A percentile compares a stretch with the other conserved stretches of the same genome.
These are phyloP conservation scores for Colletotrichum shisoi DNA, from an alignment of 2,329 filamentous ascomycete genomes.

Conservation along the genomic window DNA sequence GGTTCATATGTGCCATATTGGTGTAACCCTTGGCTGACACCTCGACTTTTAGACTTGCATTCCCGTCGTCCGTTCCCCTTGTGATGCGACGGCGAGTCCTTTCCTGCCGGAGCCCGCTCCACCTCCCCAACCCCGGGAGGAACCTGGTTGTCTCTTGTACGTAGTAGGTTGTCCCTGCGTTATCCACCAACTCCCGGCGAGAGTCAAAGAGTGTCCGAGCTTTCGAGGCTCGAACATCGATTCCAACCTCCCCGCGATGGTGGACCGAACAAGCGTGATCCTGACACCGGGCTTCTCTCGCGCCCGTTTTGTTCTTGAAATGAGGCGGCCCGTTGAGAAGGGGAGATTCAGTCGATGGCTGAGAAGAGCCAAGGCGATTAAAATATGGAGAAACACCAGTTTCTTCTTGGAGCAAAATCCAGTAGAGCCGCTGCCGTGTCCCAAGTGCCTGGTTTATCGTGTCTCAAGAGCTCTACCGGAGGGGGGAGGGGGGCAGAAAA, in stretches of 20 bases:
- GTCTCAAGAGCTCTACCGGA: not conserved
- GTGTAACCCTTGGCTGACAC: constrained; percentile 34
- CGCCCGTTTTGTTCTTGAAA: constrained; percentile 15
- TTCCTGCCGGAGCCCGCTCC: constrained; percentile 4
- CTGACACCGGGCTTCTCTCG: not conserved
- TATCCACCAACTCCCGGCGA: not conserved
- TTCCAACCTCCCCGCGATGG: constrained; percentile 7
- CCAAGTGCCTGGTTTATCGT: constrained; percentile 16
- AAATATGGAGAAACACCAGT: constrained; percentile 21
- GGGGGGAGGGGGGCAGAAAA: constrained; percentile 1
- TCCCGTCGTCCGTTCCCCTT: constrained; percentile 24
- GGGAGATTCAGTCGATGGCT: not conserved
- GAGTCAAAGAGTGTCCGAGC: constrained; percentile 37
- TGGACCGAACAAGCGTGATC: constrained; percentile 25
- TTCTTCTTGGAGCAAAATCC: constrained; percentile 18
- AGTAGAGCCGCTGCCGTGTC: constrained; percentile 20
- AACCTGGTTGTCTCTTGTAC: not conserved
- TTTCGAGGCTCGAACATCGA: constrained; percentile 34
- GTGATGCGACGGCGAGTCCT: constrained; percentile 26
- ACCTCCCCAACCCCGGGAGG: not conserved
- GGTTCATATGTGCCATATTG: constrained; percentile 10
- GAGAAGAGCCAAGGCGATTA: not conserved
- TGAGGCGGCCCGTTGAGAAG: constrained; percentile 4
- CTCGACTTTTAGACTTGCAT: constrained; percentile 29
- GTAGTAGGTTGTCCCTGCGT: not conserved